phyloP scores from a whole-genome alignment of 768 basidiomycete genomes.

The Xerocomus potaroensis region DNA sequence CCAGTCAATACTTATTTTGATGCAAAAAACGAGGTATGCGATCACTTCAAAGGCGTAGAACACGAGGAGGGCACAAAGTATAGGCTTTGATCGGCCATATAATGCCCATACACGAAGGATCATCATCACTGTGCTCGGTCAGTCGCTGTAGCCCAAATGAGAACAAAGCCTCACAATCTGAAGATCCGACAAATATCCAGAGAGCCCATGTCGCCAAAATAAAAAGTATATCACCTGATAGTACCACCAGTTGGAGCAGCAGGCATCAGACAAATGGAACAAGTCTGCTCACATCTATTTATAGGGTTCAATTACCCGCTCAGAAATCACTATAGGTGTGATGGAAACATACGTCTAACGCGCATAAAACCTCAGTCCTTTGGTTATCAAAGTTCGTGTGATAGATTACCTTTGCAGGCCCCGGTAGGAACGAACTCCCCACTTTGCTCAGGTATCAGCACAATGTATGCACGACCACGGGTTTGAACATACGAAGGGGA shows the following conservation, averaged over 20 bases:
- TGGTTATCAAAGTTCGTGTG: no score
- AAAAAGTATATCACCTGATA: neutral
- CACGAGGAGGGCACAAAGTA: neutral
- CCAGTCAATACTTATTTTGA: neutral
- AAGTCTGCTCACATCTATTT: neutral
- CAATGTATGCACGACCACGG: no score
- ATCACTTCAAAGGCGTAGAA: neutral
- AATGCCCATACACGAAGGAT: neutral
- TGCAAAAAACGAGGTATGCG: neutral
- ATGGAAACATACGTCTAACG: neutral
- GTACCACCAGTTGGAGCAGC: neutral
- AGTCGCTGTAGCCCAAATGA: neutral
- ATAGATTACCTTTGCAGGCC: neutral
- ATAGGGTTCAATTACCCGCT: neutral
- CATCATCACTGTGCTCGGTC: neutral
- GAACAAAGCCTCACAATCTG: neutral
- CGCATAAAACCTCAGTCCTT: no score
- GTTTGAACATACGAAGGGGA: neutral
- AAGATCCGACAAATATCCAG: neutral
- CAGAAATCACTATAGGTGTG: no score
- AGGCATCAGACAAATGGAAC: no score
- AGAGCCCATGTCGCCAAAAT: neutral
- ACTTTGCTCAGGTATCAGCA: neutral
- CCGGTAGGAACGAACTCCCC: neutral
- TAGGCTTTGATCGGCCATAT: neutral